Conservation (phyloP, 495 filamentous ascomycete species). For the Lichina pygmaea region DNA sequence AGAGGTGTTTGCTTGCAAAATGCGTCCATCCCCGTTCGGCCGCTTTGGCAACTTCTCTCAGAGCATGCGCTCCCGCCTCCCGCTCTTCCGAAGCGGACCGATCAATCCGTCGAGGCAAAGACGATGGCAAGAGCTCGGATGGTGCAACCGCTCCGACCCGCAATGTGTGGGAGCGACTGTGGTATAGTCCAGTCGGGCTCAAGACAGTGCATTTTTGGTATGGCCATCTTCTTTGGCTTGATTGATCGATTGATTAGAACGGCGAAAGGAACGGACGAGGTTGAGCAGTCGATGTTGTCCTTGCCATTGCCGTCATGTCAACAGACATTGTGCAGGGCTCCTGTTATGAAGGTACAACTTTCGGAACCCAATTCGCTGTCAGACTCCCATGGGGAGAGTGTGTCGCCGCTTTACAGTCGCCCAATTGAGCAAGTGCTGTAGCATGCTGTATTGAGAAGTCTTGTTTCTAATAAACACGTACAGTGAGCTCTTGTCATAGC, state of each 20-base stretch:
- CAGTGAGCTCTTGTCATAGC: constrained; percentile 81
- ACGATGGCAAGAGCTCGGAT: constrained; percentile 38
- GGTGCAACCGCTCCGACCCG: constrained; percentile 21
- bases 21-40: no score
- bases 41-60: no score
- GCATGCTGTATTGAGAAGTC: neutral
- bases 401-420: neutral
- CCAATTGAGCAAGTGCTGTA: neutral
- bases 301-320: neutral
- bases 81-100: no score
- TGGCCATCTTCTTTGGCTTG: constrained; percentile 4
- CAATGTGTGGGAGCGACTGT: constrained; percentile 42
- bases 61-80: no score
- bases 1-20: no score
- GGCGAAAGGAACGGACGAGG: constrained; percentile 1
- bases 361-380: neutral
- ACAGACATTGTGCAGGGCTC: constrained; percentile 33
- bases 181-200: constrained; percentile 68
- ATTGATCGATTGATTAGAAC: neutral
- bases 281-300: neutral
- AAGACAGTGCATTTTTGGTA: constrained; percentile 99
- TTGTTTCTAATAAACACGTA: constrained; percentile 2
- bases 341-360: constrained; percentile 71
- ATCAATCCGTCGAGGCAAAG: no score
- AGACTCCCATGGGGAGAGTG: neutral